A percentile compares a stretch with the other conserved stretches of the same genome.
Evolutionary conservation across 2,329 filamentous ascomycete species (phyloP).

Genomic region (Claviceps spartinae): DNA sequence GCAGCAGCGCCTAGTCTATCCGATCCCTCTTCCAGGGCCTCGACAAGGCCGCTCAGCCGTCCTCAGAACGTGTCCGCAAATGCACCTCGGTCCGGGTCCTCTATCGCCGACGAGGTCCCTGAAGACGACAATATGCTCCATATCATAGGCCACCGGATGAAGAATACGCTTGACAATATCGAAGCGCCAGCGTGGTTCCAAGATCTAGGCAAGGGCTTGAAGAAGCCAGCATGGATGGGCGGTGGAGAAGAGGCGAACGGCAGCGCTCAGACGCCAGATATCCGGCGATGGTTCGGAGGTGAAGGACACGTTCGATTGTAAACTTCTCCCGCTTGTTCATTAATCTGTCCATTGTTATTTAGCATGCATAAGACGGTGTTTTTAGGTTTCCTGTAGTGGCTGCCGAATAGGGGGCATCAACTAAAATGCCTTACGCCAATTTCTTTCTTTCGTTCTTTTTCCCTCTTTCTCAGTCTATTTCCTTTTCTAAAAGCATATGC

Average conservation of each 20-base stretch:
- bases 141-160: conserved; percentile 69
- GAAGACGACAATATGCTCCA: conserved; percentile 75
- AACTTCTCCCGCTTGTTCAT: background rate
- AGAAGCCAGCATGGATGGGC: conserved; percentile 76
- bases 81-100: conserved; percentile 13
- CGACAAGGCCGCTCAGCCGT: conserved; percentile 22
- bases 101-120: conserved; percentile 32
- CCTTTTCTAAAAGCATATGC: background rate
- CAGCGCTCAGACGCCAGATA: conserved; percentile 24
- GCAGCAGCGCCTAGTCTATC: conserved; percentile 32
- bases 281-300: conserved; percentile 46
- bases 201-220: conserved; percentile 54
- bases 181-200: conserved; percentile 73
- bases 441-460: background rate
- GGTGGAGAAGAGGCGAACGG: conserved; percentile 35
- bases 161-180: conserved; percentile 80
- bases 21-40: conserved; percentile 27
- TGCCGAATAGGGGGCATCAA: no score
- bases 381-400: no score
- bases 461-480: background rate
- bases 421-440: background rate
- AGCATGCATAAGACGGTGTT: no score
- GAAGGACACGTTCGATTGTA: conserved; percentile 13
- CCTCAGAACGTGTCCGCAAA: conserved; percentile 25
- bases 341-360: background rate